These are phyloP conservation scores for Sugiyamaella floridensis DNA, from an alignment of 805 yeast genomes.

Conservation along the genomic window DNA sequence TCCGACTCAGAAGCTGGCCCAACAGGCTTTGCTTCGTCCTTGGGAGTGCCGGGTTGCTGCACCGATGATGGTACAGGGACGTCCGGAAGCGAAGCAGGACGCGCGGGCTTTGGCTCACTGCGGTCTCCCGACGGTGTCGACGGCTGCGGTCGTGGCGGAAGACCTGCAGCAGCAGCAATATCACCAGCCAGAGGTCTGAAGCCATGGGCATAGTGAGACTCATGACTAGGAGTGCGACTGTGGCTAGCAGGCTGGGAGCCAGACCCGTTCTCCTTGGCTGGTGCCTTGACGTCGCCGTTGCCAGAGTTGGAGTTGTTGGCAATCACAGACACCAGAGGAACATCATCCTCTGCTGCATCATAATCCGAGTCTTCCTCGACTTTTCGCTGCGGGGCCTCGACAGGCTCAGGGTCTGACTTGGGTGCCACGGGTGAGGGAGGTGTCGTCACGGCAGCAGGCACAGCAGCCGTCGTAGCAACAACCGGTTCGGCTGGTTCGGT, in stretches of 20 bases:
- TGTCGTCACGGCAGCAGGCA: background rate
- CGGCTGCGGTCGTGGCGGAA: background rate
- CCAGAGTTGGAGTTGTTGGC: background rate
- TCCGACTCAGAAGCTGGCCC: background rate
- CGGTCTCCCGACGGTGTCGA: background rate
- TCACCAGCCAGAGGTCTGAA: background rate
- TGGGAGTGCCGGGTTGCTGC: background rate
- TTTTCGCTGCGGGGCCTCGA: constrained; percentile 30
- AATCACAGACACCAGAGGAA: background rate
- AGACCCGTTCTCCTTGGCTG: background rate
- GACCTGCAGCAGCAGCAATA: background rate
- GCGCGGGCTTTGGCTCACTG: background rate
- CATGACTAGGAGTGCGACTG: background rate
- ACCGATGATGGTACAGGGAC: background rate
- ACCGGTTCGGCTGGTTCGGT: too few species aligned
- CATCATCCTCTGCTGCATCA: constrained; percentile 32
- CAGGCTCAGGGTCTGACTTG: constrained; percentile 6
- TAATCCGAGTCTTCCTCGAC: constrained; percentile 42
- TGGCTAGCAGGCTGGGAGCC: background rate
- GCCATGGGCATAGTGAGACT: background rate
- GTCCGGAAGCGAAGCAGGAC: background rate
- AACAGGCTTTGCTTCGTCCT: background rate
- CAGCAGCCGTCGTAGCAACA: too few species aligned
- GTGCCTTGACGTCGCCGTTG: background rate
- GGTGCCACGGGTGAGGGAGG: background rate